A percentile compares a stretch with the other conserved stretches of the same genome.
These are phyloP conservation scores for Clonostachys rhizophaga DNA, from an alignment of 2,329 filamentous ascomycete genomes.

Conservation along the genomic window DNA sequence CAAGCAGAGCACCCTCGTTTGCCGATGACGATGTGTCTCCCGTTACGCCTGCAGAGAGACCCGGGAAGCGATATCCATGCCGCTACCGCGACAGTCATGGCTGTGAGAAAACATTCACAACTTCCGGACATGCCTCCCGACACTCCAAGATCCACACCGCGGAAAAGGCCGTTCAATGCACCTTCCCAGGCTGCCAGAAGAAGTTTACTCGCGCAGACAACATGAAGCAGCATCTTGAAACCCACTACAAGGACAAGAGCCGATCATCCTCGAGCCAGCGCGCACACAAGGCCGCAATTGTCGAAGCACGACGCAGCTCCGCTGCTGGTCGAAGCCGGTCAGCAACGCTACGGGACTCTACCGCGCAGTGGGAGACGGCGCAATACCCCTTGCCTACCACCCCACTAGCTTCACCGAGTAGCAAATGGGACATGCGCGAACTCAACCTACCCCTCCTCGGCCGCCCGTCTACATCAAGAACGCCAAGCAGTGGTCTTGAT, in stretches of 20 bases:
- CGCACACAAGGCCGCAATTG: slow-evolving; percentile 21
- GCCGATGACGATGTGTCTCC: slow-evolving; percentile 34
- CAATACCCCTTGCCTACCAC: slow-evolving; percentile 28
- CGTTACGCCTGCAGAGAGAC: slow-evolving; percentile 30
- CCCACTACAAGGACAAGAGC: slow-evolving; percentile 63
- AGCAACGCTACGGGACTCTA: slow-evolving; percentile 8
- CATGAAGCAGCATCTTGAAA: slow-evolving; percentile 82
- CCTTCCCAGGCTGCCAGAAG: slow-evolving; percentile 68
- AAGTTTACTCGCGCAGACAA: slow-evolving; percentile 81
- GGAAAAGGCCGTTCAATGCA: slow-evolving; percentile 69
- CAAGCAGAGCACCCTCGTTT: slow-evolving; percentile 43
- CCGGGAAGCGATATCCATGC: slow-evolving; percentile 68
- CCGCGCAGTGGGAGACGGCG: slow-evolving; percentile 32
- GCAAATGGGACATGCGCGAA: slow-evolving; percentile 41
- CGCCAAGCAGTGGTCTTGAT: slow-evolving; percentile 49
- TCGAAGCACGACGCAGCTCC: slow-evolving; percentile 24
- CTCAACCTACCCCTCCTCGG: slow-evolving; percentile 37
- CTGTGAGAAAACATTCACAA: slow-evolving; percentile 78
- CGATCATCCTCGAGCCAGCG: slow-evolving; percentile 31
- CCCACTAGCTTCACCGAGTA: slow-evolving; percentile 28
- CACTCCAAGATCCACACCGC: slow-evolving; percentile 82
- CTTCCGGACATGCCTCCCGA: slow-evolving; percentile 78
- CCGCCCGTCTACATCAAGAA: slow-evolving; percentile 34
- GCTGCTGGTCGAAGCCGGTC: slow-evolving; percentile 21
- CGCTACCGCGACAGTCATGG: slow-evolving; percentile 66